phyloP scores from a whole-genome alignment of 371 early-diverging fungal species.

The Apophysomyces elegans region DNA sequence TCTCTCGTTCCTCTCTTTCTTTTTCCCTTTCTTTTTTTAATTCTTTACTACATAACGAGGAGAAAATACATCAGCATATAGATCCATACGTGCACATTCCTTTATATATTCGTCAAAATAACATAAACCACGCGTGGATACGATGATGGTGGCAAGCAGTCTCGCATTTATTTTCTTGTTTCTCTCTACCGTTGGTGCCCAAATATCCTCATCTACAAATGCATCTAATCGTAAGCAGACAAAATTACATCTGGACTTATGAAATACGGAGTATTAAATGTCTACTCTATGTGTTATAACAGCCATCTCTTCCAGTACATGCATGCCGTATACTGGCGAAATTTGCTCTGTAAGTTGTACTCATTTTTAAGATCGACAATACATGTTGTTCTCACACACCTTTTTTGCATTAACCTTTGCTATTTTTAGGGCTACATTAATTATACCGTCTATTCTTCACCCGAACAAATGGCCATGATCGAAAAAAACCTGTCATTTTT shows the following conservation, averaged over 20 bases:
- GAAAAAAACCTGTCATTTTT: slow-evolving; percentile 27
- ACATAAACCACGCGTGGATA: neutral
- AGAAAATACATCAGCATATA: no score
- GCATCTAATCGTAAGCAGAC: neutral
- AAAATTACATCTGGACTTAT: no score
- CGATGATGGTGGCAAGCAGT: slow-evolving; percentile 7
- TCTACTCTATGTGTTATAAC: neutral
- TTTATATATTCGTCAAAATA: neutral
- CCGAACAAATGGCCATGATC: slow-evolving; percentile 22
- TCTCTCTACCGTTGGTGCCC: neutral
- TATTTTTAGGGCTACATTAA: slow-evolving; percentile 34
- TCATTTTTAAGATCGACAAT: neutral
- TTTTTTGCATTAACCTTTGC: neutral
- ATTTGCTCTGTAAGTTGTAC: slow-evolving; percentile 19
- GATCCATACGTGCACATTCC: no score
- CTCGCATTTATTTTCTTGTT: neutral
- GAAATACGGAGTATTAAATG: neutral
- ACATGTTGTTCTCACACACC: neutral
- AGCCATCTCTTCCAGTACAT: neutral
- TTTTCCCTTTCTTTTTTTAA: neutral
- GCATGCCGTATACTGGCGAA: slow-evolving; percentile 15
- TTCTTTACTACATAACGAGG: neutral
- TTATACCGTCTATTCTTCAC: slow-evolving; percentile 37
- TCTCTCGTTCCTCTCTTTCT: slow-evolving; percentile 4
- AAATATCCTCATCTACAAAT: neutral